Evolutionary conservation across 306 rosid species (phyloP), one percentile per base, ranked within the genome.

Genomic region (Erythrophleum fordii): DNA sequence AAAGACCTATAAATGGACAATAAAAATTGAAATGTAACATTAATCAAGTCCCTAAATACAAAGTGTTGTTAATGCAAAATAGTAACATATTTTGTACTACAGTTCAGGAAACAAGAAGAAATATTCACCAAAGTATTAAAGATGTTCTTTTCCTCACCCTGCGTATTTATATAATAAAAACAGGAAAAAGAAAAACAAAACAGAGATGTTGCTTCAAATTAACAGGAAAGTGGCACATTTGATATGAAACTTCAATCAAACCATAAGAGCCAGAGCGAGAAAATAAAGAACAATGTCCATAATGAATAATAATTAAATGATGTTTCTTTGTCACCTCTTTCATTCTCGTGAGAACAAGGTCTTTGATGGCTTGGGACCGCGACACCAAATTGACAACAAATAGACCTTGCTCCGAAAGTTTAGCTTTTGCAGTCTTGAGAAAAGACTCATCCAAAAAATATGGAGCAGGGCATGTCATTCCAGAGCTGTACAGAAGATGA

Each of bases 381-480:
- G 97, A 87, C 68, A 93, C 99, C 87, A 93, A 81, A 83, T 95
- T 95, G 86, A 93, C 84, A 55, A 95, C 82, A 76, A 95, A 95
- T 79, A 95, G 90, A 80, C 97, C 97, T 55, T 88, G 77, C 67
- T 85, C 90, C 16, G 94, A 91, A 76, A 95, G 92, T 58, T 83
- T 86, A 42, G 79, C 86, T 81, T 86, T 95, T 60, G 85, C 93
- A 51, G 85, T 82, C 88, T 78, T 88, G 20, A 95, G 92, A 86
- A 95, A 95, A 26, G 94, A 82, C 51, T 86, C 92, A 2, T 91
- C 95, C 81, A 93, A 83, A 84, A 92, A 95, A 52, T 86, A 91
- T 9, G 89, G 88, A 23, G 99, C 94, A 41, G 99, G 97, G 80
- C 99, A 95, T 71, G 99, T 85, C 92, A 92, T 80, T 69, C 95